Base-by-base conservation (phyloP, 306 rosid species). In the Malus asiatica region DNA sequence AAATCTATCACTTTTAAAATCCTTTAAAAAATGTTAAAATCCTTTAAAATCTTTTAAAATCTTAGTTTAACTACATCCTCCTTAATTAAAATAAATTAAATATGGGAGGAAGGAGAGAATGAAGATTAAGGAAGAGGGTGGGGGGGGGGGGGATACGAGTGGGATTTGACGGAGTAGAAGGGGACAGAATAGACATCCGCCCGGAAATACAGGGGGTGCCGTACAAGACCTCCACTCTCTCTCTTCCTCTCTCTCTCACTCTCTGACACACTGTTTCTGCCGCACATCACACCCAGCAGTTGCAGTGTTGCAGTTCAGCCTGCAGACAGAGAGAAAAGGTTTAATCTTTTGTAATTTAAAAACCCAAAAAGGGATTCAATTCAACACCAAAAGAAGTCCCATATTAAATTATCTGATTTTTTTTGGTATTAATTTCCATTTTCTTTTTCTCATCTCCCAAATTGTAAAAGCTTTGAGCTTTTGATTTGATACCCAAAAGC, bases 111-210 rank as follows among this genome's bases (percentile, higher is more conserved):
- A 9, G 29, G 69, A 66, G 72, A 60, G 32, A 32, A 32, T 11
- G 48, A 16, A 5, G 19, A 48, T 1, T 48, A 15, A 30, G 57
- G 16, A 4, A 59, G 44, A 8, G 11, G 1, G 8, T 0, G 20
- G 19, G 7, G 19, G 8, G 0, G 20, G 19, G 7, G 19, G 19
- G 93, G 90, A 83, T 86, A 83, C 32, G 83, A 80, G 93, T 88
- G 97, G 85, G 93, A 90, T 87, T 92, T 95, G 91, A 83, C 55
- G 85, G 81, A 76, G 93, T 84, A 84, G 88, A 92, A 83, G 92
- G 91, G 97, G 98, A 92, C 98, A 92, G 87, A 87, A 90, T 90
- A 88, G 97, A 90, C 99, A 92, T 90, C 93, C 91, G 71, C 87
- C 97, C 98, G 97, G 84, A 92, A 89, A 90, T 92, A 85, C 90